Conservation (phyloP, 192 early-diverging fungal genomes). For the Rhizophagus clarus region DNA sequence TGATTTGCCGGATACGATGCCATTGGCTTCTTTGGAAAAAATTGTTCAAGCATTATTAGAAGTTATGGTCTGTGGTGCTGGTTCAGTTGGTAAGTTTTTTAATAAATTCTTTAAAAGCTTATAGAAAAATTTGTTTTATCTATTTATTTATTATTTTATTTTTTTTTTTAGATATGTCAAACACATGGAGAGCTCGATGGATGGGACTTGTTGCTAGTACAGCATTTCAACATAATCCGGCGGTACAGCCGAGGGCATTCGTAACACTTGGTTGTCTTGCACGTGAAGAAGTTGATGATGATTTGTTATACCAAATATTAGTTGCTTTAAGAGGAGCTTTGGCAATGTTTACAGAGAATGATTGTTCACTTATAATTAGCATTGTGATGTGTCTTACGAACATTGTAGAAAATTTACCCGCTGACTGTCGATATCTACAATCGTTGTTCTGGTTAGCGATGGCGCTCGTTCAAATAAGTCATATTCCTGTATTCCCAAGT, state of each 20-base stretch:
- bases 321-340: conserved; percentile 88
- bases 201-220: conserved; percentile 87
- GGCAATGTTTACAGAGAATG: conserved; percentile 80
- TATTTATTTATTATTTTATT: background rate
- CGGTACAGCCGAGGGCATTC: conserved; percentile 93
- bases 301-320: conserved; percentile 90
- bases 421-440: conserved; percentile 79
- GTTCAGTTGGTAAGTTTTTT: conserved; percentile 54
- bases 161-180: conserved; percentile 64
- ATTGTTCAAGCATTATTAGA: conserved; percentile 67
- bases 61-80: conserved; percentile 66
- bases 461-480: conserved; percentile 83
- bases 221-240: conserved; percentile 93
- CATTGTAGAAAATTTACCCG: conserved; percentile 81
- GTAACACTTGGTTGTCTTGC: conserved; percentile 87
- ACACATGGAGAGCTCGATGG: conserved; percentile 89
- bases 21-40: conserved; percentile 50
- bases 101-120: background rate
- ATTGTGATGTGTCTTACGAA: conserved; percentile 91
- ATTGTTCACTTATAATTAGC: conserved; percentile 77
- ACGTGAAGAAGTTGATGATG: conserved; percentile 88
- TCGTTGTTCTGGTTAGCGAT: conserved; percentile 92
- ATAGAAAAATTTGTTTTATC: background rate
- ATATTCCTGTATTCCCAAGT: conserved; percentile 75
- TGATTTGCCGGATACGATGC: conserved; percentile 56